Percentiles rank a stretch among this genome's conserved stretches.
These are phyloP conservation scores for Groenewaldozyma salmanticensis DNA, from an alignment of 805 yeast genomes.

Conservation along the genomic window DNA sequence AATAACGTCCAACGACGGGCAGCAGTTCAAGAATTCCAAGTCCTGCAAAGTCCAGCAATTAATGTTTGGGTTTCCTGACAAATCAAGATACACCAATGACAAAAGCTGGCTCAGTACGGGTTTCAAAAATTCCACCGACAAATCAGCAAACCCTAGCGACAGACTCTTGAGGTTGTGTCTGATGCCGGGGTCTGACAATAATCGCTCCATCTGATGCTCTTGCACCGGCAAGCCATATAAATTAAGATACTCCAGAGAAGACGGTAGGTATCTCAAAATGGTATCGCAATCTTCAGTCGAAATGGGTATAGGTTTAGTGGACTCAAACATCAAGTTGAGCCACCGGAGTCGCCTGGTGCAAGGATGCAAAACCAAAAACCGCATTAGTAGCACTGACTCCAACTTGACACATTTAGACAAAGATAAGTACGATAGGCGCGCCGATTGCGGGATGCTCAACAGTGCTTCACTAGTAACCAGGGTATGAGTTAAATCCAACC, in stretches of 20 bases:
- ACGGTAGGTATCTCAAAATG: conserved; percentile 34
- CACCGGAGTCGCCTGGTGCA: conserved; percentile 48
- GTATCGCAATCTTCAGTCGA: conserved; percentile 39
- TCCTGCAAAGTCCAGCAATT: conserved; percentile 51
- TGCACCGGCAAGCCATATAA: conserved; percentile 57
- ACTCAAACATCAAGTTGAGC: conserved; percentile 57
- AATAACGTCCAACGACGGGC: conserved; percentile 45
- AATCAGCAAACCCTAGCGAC: conserved; percentile 24
- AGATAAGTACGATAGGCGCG: conserved; percentile 65
- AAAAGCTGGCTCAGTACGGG: conserved; percentile 18
- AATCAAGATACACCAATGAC: conserved; percentile 47
- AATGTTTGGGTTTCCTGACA: conserved; percentile 52
- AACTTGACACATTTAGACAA: conserved; percentile 55
- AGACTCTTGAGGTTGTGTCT: conserved; percentile 21
- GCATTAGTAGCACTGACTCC: conserved; percentile 61
- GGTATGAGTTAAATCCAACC: conserved; percentile 76
- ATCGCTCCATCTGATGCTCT: conserved; percentile 21
- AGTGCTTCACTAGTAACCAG: conserved; percentile 59
- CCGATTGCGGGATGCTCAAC: conserved; percentile 42
- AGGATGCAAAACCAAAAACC: conserved; percentile 64
- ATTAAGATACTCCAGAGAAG: conserved; percentile 41
- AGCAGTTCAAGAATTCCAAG: conserved; percentile 36
- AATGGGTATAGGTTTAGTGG: conserved; percentile 52
- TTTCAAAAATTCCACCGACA: conserved; percentile 20
- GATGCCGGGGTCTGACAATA: conserved; percentile 15